Conservation (phyloP, 768 basidiomycete species). For the Tephrocybe sp. region DNA sequence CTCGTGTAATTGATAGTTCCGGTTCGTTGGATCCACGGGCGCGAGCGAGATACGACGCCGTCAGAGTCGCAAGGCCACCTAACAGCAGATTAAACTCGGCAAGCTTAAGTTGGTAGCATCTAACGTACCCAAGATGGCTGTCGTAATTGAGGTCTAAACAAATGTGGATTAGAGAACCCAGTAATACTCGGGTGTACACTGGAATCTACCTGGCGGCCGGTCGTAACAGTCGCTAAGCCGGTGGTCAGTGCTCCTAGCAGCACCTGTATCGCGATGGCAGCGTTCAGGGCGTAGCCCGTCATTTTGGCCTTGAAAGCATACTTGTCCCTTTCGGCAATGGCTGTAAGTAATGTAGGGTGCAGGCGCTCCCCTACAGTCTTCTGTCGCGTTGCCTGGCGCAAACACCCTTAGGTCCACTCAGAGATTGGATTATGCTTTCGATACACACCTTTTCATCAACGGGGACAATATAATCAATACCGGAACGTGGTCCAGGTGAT, state of each 20-base stretch:
- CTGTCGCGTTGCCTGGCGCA: conserved; percentile 18
- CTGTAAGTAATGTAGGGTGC: conserved; percentile 49
- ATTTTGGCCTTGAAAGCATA: conserved; percentile 45
- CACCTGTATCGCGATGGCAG: conserved; percentile 64
- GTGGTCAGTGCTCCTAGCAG: conserved; percentile 68
- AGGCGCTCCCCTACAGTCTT: conserved; percentile 54
- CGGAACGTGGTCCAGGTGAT: conserved; percentile 26
- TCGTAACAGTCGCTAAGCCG: conserved; percentile 51
- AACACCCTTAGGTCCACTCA: background rate
- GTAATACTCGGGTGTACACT: background rate
- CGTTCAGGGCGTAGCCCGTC: conserved; percentile 37
- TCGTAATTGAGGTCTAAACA: conserved; percentile 34
- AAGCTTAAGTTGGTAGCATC: background rate
- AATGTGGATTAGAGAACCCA: background rate
- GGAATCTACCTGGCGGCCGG: conserved; percentile 38
- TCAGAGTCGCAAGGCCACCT: conserved; percentile 69
- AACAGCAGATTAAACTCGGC: background rate
- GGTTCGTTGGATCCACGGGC: conserved; percentile 72
- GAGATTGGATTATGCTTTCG: background rate
- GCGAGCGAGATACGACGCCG: conserved; percentile 73
- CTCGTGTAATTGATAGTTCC: conserved; percentile 54
- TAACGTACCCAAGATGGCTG: conserved; percentile 35
- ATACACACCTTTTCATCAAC: conserved; percentile 28
- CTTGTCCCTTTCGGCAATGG: conserved; percentile 44
- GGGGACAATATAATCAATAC: conserved; percentile 41